Base-by-base conservation (phyloP, 78 protist genomes). In the Dictyostelium intermedium region DNA sequence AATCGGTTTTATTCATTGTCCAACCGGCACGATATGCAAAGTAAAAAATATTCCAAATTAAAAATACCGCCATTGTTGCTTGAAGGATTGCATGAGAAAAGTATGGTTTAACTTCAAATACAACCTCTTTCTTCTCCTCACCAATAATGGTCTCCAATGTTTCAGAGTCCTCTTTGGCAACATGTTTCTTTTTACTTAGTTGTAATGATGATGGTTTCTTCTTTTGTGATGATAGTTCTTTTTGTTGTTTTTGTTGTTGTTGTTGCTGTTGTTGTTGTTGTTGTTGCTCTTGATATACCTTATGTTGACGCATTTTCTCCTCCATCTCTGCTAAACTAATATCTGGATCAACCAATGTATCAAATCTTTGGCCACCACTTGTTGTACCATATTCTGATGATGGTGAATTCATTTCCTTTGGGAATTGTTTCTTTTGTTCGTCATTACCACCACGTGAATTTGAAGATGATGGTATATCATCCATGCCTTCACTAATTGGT, bases 21-120 rank as follows among this genome's bases (percentile, higher is more conserved):
- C 94, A 89, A 70, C 94, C 94, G 20, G 94, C 85, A 80, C 94
- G 86, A 70, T 89, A 89, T 2, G 94, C 94, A 66, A 89, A 89
- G 66, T 89, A 89, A 70, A 89, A 89, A 32, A 89, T 10, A 70
- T 89, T 89, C 94, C 94, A 89, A 32, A 89, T 47, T 30, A 89
- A 50, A 27, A 89, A 89, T 18, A 89, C 94, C 1, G 94, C 94
- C 94, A 89, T 89, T 11, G 94, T 89, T 9, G 94, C 94, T 35
- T 89, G 94, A 9, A 89, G 84, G 35, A 89, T 80, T 5, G 87
- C 50, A 61, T 89, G 94, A 1, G 87, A 80, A 34, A 89, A 89
- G 82, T 89, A 89, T 39, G 94, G 94, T 83, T 89, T 89, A 60
- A 89, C 82, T 35, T 89, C 94, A 47, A 80, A 89, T n/a, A 89